A percentile compares a stretch with the other conserved stretches of the same genome.
Evolutionary conservation across 768 basidiomycete genomes (phyloP).

Genomic region (Basidioascus undulatus): DNA sequence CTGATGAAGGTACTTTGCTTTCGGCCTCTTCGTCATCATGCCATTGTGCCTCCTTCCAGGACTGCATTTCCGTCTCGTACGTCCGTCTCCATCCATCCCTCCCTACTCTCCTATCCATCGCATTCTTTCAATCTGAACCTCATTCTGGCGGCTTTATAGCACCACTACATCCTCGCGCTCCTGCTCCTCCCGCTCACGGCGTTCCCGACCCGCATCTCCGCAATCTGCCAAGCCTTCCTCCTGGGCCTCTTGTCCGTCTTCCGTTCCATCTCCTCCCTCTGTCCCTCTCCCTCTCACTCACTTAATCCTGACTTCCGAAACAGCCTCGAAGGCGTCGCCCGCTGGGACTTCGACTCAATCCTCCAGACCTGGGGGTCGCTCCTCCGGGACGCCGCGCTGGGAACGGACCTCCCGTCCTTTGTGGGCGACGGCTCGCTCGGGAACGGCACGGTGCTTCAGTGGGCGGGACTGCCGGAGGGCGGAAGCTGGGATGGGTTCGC

Average conservation of each 20-base stretch:
- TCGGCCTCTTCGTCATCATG: slow-evolving; percentile 38
- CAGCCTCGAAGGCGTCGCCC: slow-evolving; percentile 54
- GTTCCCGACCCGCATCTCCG: slow-evolving; percentile 56
- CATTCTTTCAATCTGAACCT: no score
- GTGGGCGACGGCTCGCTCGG: slow-evolving; percentile 41
- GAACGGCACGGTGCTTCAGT: slow-evolving; percentile 22
- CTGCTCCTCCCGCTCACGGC: slow-evolving; percentile 48
- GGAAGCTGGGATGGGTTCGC: slow-evolving; percentile 49
- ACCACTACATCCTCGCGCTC: slow-evolving; percentile 51
- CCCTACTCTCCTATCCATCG: no score
- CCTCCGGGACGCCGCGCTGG: slow-evolving; percentile 41
- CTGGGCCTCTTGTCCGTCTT: slow-evolving; percentile 40
- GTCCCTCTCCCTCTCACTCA: neutral
- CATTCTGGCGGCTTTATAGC: no score
- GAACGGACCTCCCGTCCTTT: slow-evolving; percentile 44
- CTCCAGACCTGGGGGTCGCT: slow-evolving; percentile 51
- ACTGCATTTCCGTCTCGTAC: slow-evolving; percentile 37
- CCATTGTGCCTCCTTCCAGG: slow-evolving; percentile 46
- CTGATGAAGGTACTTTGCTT: no score
- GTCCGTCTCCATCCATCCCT: no score
- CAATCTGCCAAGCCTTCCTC: slow-evolving; percentile 56
- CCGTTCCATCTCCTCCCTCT: neutral
- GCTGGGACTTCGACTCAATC: slow-evolving; percentile 57
- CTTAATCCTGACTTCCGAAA: no score
- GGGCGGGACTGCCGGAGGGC: slow-evolving; percentile 27